phyloP scores from a whole-genome alignment of 441 rosid genomes.

The Francoa sonchifolia region DNA sequence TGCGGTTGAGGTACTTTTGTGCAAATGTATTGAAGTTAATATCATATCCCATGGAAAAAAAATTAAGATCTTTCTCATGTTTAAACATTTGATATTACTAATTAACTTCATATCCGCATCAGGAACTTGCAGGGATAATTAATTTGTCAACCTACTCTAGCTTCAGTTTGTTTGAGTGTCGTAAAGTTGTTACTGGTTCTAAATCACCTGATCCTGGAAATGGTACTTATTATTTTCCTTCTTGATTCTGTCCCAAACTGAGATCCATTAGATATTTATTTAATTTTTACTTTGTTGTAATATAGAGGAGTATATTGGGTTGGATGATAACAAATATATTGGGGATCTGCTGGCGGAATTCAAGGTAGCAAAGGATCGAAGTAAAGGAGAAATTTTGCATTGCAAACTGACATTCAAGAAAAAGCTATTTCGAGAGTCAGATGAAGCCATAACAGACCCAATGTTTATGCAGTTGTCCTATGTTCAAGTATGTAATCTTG shows the following conservation, averaged over 20 bases:
- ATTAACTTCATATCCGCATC: constrained; percentile 16
- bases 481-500: constrained; percentile 62
- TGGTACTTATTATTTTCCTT: constrained; percentile 35
- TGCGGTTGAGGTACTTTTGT: constrained; percentile 85
- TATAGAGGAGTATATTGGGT: constrained; percentile 85
- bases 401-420: constrained; percentile 84
- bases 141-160: constrained; percentile 83
- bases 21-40: too few relatives aligned
- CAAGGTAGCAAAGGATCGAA: constrained; percentile 82
- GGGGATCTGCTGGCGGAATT: constrained; percentile 89
- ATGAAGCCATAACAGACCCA: constrained; percentile 85
- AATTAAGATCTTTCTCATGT: too few relatives aligned
- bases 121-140: constrained; percentile 96
- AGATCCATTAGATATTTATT: constrained; percentile 11
- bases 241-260: constrained; percentile 7
- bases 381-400: constrained; percentile 92
- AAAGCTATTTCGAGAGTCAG: constrained; percentile 92
- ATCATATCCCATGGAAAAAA: too few relatives aligned
- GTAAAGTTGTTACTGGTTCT: constrained; percentile 81
- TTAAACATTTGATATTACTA: background rate
- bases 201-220: constrained; percentile 81
- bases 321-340: constrained; percentile 92
- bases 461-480: constrained; percentile 94
- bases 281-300: constrained; percentile 17
- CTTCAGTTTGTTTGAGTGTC: constrained; percentile 92